phyloP scores from a whole-genome alignment of 805 yeast species.

The Blastobotrys parvus region DNA sequence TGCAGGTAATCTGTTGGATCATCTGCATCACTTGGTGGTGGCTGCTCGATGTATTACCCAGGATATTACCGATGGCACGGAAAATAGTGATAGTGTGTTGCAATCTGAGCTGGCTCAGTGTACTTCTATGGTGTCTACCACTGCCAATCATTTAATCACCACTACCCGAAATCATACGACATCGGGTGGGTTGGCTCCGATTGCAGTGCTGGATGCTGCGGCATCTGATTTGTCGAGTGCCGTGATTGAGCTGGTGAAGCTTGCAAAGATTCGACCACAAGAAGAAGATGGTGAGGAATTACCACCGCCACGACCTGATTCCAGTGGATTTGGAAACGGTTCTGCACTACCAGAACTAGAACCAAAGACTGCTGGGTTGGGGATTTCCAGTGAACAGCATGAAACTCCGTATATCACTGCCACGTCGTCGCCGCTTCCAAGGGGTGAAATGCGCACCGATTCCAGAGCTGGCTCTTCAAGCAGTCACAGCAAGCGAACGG shows the following conservation, averaged over 20 bases:
- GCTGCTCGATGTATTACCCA: conserved; percentile 25
- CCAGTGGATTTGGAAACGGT: neutral
- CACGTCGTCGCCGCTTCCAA: neutral
- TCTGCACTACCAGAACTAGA: neutral
- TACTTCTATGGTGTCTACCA: conserved; percentile 44
- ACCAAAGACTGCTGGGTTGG: neutral
- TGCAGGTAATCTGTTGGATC: conserved; percentile 21
- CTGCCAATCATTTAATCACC: conserved; percentile 68
- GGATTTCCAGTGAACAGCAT: neutral
- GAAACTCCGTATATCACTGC: neutral
- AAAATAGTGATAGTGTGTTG: conserved; percentile 7
- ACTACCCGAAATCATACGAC: conserved; percentile 65
- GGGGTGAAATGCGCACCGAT: too few relatives aligned
- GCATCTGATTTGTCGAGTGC: conserved; percentile 63
- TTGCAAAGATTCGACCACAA: conserved; percentile 21
- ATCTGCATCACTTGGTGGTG: conserved; percentile 28
- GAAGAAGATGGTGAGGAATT: conserved; percentile 7
- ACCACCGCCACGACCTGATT: conserved; percentile 1
- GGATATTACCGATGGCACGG: conserved; percentile 16
- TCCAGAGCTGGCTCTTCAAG: neutral
- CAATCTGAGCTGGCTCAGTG: conserved; percentile 19
- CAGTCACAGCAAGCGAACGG: neutral
- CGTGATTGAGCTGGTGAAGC: conserved; percentile 34
- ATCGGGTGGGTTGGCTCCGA: conserved; percentile 59
- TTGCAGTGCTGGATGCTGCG: conserved; percentile 63